Percentiles rank a stretch among this genome's conserved stretches.
These are phyloP conservation scores for Galerina sulciceps DNA, from an alignment of 768 basidiomycete genomes.

Conservation along the genomic window DNA sequence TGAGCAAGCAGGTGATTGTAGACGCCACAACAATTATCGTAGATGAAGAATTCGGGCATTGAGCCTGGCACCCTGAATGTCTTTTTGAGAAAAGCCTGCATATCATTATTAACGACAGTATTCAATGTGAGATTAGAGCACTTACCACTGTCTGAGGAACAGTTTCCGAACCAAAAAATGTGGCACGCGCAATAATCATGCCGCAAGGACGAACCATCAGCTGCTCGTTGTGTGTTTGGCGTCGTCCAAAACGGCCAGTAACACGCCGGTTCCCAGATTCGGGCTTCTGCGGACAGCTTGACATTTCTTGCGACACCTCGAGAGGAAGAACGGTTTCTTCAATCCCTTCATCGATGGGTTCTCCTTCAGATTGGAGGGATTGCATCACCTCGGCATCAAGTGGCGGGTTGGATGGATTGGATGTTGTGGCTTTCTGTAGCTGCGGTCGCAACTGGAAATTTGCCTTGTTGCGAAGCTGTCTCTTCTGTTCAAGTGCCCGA, in stretches of 20 bases:
- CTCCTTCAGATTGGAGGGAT: not conserved
- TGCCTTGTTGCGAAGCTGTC: not conserved
- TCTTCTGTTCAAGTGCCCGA: not conserved
- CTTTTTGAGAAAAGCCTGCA: slow-evolving; percentile 20
- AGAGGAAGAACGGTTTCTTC: slow-evolving; percentile 19
- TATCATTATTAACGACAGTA: not conserved
- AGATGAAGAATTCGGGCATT: slow-evolving; percentile 17
- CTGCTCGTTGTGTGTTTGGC: slow-evolving; percentile 27
- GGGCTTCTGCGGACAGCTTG: slow-evolving; percentile 3
- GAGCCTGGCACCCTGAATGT: slow-evolving; percentile 9
- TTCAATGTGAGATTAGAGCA: not conserved
- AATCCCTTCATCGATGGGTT: slow-evolving; percentile 30
- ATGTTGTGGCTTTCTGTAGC: not conserved
- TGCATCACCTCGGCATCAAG: slow-evolving; percentile 22
- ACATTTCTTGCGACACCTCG: not conserved
- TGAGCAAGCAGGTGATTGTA: slow-evolving; percentile 4
- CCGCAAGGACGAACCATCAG: slow-evolving; percentile 19
- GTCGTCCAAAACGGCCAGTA: slow-evolving; percentile 13
- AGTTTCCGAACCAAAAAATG: slow-evolving; percentile 24
- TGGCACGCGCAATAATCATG: slow-evolving; percentile 18
- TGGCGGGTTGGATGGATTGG: no score
- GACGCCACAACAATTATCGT: slow-evolving; percentile 20
- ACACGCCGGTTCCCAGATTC: slow-evolving; percentile 11
- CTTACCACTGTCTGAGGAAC: slow-evolving; percentile 16
- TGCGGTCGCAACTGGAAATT: not conserved